Evolutionary conservation across 2,329 filamentous ascomycete species (phyloP).

Genomic region (Aspergillus floridensis): DNA sequence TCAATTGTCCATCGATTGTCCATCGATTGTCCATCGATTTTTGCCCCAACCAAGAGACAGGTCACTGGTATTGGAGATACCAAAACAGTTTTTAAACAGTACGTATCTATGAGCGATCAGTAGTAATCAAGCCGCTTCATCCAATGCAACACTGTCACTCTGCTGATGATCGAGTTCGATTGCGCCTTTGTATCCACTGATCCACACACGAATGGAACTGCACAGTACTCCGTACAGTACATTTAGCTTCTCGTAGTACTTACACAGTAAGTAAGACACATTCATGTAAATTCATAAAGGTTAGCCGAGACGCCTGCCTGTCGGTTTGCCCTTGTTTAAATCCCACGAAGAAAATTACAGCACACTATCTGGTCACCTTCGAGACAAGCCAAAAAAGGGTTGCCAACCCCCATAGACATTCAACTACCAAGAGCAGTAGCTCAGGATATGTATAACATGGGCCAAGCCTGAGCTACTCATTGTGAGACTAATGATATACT

Average conservation of each 20-base stretch:
- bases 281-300: too few species aligned
- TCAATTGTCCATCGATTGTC: too few species aligned
- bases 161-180: neutral
- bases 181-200: neutral
- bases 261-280: neutral
- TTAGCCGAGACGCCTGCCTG: too few species aligned
- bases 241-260: neutral
- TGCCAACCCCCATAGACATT: too few species aligned
- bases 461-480: neutral
- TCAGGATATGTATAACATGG: neutral
- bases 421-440: too few species aligned
- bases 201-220: neutral
- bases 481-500: neutral
- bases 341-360: too few species aligned
- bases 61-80: neutral
- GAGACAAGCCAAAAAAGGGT: too few species aligned
- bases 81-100: neutral
- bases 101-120: neutral
- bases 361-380: too few species aligned
- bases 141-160: constrained; percentile 2
- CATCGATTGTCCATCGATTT: neutral
- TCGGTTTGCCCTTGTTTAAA: too few species aligned
- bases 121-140: neutral
- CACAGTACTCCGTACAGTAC: neutral
- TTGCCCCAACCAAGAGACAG: neutral